Evolutionary conservation across 192 early-diverging fungal species (phyloP).

Genomic region (Mortierella alpina): DNA sequence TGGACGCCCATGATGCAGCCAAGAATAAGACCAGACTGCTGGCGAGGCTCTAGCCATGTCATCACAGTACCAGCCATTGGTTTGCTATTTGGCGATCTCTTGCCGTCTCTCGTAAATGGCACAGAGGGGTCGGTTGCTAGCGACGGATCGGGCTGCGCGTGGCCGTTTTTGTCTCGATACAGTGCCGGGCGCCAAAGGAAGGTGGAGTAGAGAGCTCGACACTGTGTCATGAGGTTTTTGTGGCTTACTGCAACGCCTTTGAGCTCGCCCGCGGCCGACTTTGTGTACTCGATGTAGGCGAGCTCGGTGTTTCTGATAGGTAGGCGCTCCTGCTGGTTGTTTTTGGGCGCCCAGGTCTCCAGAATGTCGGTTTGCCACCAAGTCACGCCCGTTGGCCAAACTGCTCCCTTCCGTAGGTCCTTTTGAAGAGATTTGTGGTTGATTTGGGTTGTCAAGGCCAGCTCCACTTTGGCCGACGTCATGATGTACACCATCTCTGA

Average conservation of each 20-base stretch:
- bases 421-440: conserved; percentile 75
- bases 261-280: conserved; percentile 78
- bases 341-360: conserved; percentile 67
- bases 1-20: conserved; percentile 73
- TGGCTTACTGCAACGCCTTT: conserved; percentile 84
- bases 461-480: conserved; percentile 66
- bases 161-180: conserved; percentile 30
- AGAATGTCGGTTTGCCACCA: conserved; percentile 85
- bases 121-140: conserved; percentile 13
- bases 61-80: conserved; percentile 62
- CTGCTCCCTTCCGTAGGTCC: conserved; percentile 67
- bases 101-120: conserved; percentile 9
- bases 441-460: conserved; percentile 80
- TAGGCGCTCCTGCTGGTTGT: conserved; percentile 57
- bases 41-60: conserved; percentile 77
- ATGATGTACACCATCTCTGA: conserved; percentile 80
- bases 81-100: background rate
- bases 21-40: conserved; percentile 77
- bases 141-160: conserved; percentile 28
- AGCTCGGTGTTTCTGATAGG: conserved; percentile 61
- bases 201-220: conserved; percentile 38
- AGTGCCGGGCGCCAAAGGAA: conserved; percentile 37
- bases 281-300: conserved; percentile 87
- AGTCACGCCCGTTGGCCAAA: conserved; percentile 70
- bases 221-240: conserved; percentile 74